Evolutionary conservation across 805 yeast genomes (phyloP).

Genomic region (Myxozyma vanderwaltii): DNA sequence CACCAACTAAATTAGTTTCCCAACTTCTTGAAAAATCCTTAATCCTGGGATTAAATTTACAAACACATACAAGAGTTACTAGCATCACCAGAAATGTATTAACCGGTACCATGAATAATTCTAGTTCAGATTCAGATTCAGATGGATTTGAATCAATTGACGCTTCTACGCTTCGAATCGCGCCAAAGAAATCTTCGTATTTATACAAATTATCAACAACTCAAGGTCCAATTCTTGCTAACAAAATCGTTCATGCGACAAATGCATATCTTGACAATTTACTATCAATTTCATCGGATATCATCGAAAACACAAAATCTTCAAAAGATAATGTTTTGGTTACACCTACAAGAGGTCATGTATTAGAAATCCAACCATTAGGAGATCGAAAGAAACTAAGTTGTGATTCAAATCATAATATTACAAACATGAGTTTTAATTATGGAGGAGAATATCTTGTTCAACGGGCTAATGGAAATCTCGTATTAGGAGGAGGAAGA

Average conservation of each 20-base stretch:
- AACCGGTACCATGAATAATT: background rate
- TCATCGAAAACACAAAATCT: constrained; percentile 4
- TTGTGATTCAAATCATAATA: constrained; percentile 14
- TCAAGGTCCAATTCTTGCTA: constrained; percentile 41
- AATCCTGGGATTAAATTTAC: constrained; percentile 46
- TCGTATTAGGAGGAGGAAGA: constrained; percentile 36
- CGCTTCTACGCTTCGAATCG: constrained; percentile 8
- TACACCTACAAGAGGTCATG: constrained; percentile 40
- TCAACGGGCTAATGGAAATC: constrained; percentile 32
- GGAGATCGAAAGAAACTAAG: constrained; percentile 9
- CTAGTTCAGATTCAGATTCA: constrained; percentile 15
- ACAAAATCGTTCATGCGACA: constrained; percentile 46
- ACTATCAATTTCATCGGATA: constrained; percentile 16
- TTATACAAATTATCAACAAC: constrained; percentile 38
- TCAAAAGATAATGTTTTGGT: constrained; percentile 14
- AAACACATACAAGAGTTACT: constrained; percentile 48
- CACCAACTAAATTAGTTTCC: constrained; percentile 50
- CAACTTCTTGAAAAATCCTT: constrained; percentile 43
- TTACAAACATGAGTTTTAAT: constrained; percentile 30
- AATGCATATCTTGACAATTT: constrained; percentile 41
- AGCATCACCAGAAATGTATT: constrained; percentile 34
- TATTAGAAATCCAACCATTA: constrained; percentile 27
- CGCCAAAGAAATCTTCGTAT: constrained; percentile 18
- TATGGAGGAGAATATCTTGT: constrained; percentile 28
- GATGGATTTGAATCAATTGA: constrained; percentile 26